Evolutionary conservation across 139 green algal genomes (phyloP).

Genomic region (Coelastrella sp.): DNA sequence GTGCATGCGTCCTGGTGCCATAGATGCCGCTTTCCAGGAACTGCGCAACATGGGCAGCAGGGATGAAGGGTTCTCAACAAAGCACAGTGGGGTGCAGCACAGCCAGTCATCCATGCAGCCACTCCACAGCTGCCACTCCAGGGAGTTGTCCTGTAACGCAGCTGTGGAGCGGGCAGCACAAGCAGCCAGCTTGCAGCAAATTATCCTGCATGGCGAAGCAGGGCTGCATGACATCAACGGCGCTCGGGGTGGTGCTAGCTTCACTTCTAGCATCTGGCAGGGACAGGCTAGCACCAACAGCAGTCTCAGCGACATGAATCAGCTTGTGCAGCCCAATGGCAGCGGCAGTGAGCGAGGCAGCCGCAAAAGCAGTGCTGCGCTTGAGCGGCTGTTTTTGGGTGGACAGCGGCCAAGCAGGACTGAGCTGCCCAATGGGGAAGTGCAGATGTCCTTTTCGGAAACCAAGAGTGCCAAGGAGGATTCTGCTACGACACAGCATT

Average conservation of each 20-base stretch:
- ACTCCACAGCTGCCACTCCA: neutral
- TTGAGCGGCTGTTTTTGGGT: neutral
- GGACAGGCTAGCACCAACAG: neutral
- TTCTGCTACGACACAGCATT: neutral
- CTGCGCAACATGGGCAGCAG: neutral
- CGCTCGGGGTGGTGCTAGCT: neutral
- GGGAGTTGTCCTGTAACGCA: neutral
- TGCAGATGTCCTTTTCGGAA: neutral
- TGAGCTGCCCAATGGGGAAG: neutral
- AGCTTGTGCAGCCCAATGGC: neutral
- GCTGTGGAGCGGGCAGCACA: neutral
- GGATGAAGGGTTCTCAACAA: neutral
- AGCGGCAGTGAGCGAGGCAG: neutral
- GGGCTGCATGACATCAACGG: neutral
- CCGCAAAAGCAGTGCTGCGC: neutral
- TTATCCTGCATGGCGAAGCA: neutral
- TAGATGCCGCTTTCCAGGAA: neutral
- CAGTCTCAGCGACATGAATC: neutral
- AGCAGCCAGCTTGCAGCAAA: slow-evolving; percentile 9
- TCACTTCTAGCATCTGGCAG: neutral
- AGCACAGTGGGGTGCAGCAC: neutral
- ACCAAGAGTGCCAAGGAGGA: neutral
- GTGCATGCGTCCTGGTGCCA: neutral
- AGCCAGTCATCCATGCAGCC: neutral
- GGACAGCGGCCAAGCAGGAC: neutral